Evolutionary conservation across 208 protist genomes (phyloP).

Genomic region (Cochliopodium minus): DNA sequence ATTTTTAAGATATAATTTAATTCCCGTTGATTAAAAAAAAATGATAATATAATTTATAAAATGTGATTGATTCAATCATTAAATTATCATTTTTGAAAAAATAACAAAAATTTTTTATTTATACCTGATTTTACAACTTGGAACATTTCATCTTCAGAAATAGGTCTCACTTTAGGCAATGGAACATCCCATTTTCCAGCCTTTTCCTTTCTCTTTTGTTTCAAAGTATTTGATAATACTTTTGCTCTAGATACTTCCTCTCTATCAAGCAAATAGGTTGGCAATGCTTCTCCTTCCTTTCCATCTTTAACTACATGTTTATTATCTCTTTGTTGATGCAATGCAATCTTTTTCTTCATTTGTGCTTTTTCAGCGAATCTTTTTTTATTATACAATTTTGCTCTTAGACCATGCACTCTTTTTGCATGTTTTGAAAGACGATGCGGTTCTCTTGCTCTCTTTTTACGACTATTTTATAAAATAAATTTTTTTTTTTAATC

Average conservation of each 20-base stretch:
- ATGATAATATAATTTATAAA: constrained; percentile 15
- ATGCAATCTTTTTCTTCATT: constrained; percentile 96
- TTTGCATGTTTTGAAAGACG: constrained; percentile 73
- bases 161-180: constrained; percentile 91
- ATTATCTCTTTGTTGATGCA: constrained; percentile 61
- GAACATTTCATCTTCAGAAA: constrained; percentile 98
- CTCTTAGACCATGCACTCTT: constrained; percentile 85
- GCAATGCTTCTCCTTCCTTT: constrained; percentile 72
- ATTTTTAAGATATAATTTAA: constrained; percentile 2
- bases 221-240: constrained; percentile 97
- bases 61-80: constrained; percentile 9
- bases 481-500: too few species aligned
- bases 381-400: constrained; percentile 93
- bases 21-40: constrained; percentile 7
- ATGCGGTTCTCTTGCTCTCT: constrained; percentile 40
- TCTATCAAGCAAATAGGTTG: constrained; percentile 97
- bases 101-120: constrained; percentile 1
- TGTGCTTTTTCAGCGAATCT: constrained; percentile 95
- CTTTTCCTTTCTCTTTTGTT: constrained; percentile 99
- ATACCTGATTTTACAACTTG: constrained; percentile 77
- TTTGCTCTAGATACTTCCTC: constrained; percentile 83
- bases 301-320: constrained; percentile 21
- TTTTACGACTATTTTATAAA: constrained; percentile 1
- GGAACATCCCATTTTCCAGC: constrained; percentile 99
- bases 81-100: too few species aligned